Base-by-base conservation (phyloP, 371 early-diverging fungal species). In the Mycotypha africana region DNA sequence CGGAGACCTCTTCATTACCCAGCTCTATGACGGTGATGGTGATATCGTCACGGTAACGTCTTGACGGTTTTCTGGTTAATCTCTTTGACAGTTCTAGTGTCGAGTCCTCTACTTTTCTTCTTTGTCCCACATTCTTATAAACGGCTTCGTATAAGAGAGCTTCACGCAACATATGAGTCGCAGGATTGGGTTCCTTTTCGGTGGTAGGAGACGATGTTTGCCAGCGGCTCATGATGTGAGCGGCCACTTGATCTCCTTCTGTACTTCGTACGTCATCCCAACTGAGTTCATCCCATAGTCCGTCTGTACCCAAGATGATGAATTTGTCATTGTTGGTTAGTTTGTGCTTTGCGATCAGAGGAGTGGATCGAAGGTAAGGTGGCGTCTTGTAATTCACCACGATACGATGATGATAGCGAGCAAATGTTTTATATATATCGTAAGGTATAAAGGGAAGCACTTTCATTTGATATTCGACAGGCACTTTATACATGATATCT, bases 31-130 rank as follows among this genome's bases (percentile, higher is more conserved):
- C 89, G 20, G 83, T 85, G 19, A 93, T 89, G 0, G 97, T 95
- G 40, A 97, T 91, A 55, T 97, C 98, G 62, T 97, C 98, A 10
- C 96, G 76, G 58, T 81, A 91, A n/a, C 79, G 58, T 32, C 98
- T 79, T 28, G 74, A 74, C 12, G 70, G 74, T 19, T 54, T 42
- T 23, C 68, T 46, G 0, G 74, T 70, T 40, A 74, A 47, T 10
- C 68, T 50, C 37, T 74, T 70, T 4, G 74, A 73, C 16, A 73
- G 37, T 44, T 73, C 74, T 8, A 67, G 36, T 5, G 51, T 44
- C 21, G 44, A 35, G 44, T 73, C 59, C 3, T 60, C 43, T 1
- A 62, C 67, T 3, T 56, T 50, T 9, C 47, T 52, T n/a, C 52
- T 54, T 4, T 34, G 40, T 11, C 61, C 49, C 3, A 64, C 39